Base-by-base conservation (phyloP, 768 basidiomycete species). In the Saitozyma sp. region DNA sequence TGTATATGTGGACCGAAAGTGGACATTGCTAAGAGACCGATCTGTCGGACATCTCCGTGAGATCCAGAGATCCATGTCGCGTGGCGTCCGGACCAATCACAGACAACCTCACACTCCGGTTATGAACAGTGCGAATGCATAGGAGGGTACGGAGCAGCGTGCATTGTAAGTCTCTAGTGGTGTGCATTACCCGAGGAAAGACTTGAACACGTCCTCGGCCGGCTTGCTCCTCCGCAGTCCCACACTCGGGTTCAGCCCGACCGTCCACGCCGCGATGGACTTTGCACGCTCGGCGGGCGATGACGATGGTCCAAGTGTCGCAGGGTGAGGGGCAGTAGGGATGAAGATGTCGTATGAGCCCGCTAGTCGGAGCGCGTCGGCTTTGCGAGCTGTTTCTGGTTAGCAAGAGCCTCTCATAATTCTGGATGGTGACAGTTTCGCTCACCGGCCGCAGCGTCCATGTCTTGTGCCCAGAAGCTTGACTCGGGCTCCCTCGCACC, bases 341-440 rank as follows among this genome's bases (percentile, higher is more conserved):
- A 56, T 43, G 14, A 20, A 57, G 20, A 61, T n/a, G n/a, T 62
- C 60, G 49, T 68, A 68, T 48, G 63, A 68, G 41, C 67, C 67
- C 11, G 64, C 60, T n/a, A 65, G 50, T 11, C 67, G 51, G 20
- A 65, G 52, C 6, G 62, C 37, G 16, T 65, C 64, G 20, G 56
- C 46, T 58, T 63, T 58, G 6, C 67, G 63, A 1, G 63, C 67
- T 68, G 38, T 20, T 13, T 45, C 17, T 7, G n/a, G 39, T 58
- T 17, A 58, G 51, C 49, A 37, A 29, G 29, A 16, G 41, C 29
- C 1, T 37, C 56, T 49, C 1, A 10, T 14, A 11, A 17, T 42
- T 19, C n/a, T 11, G 50, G 2, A 39, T 4, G 40, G 41, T 8
- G 42, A 50, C 4, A 55, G 19, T 19, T 16, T 4, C 41, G 48